Evolutionary conservation across 2,329 filamentous ascomycete genomes (phyloP), one percentile per base, ranked within the genome.

Genomic region (Metarhizium rileyi): DNA sequence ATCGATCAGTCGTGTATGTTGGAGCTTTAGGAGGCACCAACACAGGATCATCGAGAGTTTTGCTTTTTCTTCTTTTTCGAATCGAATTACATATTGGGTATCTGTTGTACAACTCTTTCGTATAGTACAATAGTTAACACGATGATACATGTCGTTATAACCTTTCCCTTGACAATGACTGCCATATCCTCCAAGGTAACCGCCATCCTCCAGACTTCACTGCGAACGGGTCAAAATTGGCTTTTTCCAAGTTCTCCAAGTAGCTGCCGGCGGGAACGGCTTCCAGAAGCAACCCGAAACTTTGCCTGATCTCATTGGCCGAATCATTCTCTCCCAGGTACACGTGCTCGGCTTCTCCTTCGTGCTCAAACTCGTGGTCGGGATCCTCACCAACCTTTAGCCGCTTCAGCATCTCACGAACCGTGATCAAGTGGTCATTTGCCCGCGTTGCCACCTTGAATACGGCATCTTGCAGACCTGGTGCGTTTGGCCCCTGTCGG

Each of bases 401-500:
- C 59, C 87, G 88, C 61, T 82, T 84, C 52, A 97, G 67, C 90
- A 98, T 95, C 64, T 95, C 88, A 52, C 90, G 76, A 2, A 87
- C 91, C 0, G 91, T 97, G 57, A 96, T 95, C 30, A 98, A 73
- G 67, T 98, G 93, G 64, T 98, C 93, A 61, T 94, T 94, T 6
- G 93, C 93, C 35, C 91, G 80, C 0, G 93, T 98, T 0, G 93
- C 93, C 14, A 98, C 88, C 4, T 81, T 78, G 67, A 97, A 98
- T 1, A 97, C 81, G 3, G 90, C 91, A 66, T 98, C 91, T 53
- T 86, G 83, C 18, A 97, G 74, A 0, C 90, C 90, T 0, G 81
- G 74, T 0, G 91, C 91, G n/a, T 80, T 70, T 0, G 86, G 82
- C 0, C 90, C 91, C 40, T 83, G 76, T 8, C 91, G 79, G 52